A percentile compares a stretch with the other conserved stretches of the same genome.
Conservation (phyloP, 495 filamentous ascomycete species). For the Trichoderma gamsii region DNA sequence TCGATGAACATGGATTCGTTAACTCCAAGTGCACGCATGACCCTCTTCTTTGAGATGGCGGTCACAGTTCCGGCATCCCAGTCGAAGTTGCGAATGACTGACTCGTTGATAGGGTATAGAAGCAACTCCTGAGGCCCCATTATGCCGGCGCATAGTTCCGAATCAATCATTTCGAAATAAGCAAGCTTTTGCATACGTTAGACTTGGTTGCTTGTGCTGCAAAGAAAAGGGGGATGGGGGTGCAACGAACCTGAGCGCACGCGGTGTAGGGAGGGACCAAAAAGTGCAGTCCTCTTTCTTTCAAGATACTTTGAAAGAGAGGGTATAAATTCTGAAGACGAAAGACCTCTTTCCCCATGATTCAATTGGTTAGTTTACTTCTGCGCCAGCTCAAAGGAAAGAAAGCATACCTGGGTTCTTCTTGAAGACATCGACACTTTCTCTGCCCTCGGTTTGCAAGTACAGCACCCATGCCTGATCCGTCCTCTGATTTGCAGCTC, state of each 20-base stretch:
- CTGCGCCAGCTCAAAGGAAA: background rate
- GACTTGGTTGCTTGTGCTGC: background rate
- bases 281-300: constrained; percentile 64
- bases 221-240: background rate
- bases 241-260: constrained; percentile 66
- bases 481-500: constrained; percentile 45
- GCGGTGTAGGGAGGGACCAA: constrained; percentile 87
- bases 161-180: constrained; percentile 66
- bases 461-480: constrained; percentile 79
- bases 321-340: constrained; percentile 58
- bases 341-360: constrained; percentile 42
- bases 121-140: constrained; percentile 84
- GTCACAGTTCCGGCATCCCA: constrained; percentile 58
- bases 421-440: constrained; percentile 74
- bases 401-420: constrained; percentile 60
- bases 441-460: constrained; percentile 66
- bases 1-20: constrained; percentile 72
- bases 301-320: constrained; percentile 67
- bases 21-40: constrained; percentile 64
- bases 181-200: constrained; percentile 54
- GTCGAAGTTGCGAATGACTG: constrained; percentile 70
- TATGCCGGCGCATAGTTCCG: constrained; percentile 65
- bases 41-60: constrained; percentile 64
- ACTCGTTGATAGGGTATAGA: constrained; percentile 75
- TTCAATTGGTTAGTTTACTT: constrained; percentile 21